Conservation (phyloP, 2,329 filamentous ascomycete genomes). For the Chaetothyriales sp. region DNA sequence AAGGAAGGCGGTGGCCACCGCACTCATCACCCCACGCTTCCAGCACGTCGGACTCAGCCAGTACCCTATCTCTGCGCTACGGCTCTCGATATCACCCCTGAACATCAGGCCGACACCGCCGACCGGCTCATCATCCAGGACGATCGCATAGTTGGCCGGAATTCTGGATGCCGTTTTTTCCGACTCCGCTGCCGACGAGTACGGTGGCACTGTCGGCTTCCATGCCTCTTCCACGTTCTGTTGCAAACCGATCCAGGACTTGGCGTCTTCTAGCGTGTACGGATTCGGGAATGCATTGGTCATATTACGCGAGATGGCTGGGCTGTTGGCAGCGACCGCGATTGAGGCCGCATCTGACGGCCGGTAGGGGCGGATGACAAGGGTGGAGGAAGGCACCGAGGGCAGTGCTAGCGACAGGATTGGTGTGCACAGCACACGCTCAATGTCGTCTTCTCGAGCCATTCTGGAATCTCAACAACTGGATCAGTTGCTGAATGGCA, state of each 20-base stretch:
- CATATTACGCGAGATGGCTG: conserved; percentile 2
- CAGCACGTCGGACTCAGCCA: conserved; percentile 4
- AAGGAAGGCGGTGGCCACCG: conserved; percentile 1
- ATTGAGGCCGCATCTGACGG: neutral
- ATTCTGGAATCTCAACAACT: neutral
- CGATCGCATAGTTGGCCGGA: conserved; percentile 1
- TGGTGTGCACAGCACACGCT: neutral
- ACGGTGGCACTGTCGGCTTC: neutral
- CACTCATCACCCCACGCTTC: conserved; percentile 2
- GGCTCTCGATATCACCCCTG: neutral
- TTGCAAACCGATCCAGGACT: conserved; percentile 1
- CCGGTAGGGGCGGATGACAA: neutral
- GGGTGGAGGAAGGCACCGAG: neutral
- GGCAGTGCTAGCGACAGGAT: neutral
- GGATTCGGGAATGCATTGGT: conserved; percentile 3
- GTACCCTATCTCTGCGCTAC: conserved; percentile 1
- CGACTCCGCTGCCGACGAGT: too few relatives aligned
- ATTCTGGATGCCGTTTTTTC: neutral
- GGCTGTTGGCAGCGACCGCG: conserved; percentile 14
- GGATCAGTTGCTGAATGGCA: too few relatives aligned
- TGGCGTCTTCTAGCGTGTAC: conserved; percentile 1
- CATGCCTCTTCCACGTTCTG: neutral
- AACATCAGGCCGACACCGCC: conserved; percentile 1
- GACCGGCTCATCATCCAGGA: conserved; percentile 2
- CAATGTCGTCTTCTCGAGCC: neutral